phyloP scores from a whole-genome alignment of 2,329 filamentous ascomycete genomes.

The Phialemoniopsis sp. region DNA sequence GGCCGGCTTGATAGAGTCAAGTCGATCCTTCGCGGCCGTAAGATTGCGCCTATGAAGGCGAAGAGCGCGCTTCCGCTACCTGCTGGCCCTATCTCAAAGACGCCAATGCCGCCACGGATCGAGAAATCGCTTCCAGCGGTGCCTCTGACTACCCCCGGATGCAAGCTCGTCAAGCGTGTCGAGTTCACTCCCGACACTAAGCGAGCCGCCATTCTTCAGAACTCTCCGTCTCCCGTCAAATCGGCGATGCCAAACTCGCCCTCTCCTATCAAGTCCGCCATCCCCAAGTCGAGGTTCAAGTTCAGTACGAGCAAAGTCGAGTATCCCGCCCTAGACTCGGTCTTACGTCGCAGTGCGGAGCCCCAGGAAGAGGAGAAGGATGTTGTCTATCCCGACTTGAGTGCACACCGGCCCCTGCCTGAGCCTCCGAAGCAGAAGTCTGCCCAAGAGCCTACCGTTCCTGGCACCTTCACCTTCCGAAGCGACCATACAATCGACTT shows the following conservation, averaged over 20 bases:
- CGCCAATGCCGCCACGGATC: slow-evolving; percentile 36
- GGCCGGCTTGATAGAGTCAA: slow-evolving; percentile 51
- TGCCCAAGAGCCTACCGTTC: slow-evolving; percentile 31
- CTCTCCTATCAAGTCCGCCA: slow-evolving; percentile 19
- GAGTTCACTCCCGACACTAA: slow-evolving; percentile 74
- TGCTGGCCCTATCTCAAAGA: slow-evolving; percentile 29
- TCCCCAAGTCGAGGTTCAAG: slow-evolving; percentile 6
- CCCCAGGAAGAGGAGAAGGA: slow-evolving; percentile 11
- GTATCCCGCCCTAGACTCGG: slow-evolving; percentile 25
- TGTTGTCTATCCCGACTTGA: slow-evolving; percentile 16
- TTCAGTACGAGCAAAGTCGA: slow-evolving; percentile 19
- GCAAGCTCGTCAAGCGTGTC: slow-evolving; percentile 67
- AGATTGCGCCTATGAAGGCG: slow-evolving; percentile 28
- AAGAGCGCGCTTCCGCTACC: slow-evolving; percentile 46
- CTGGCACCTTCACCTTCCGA: slow-evolving; percentile 61
- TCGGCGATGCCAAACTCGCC: slow-evolving; percentile 38
- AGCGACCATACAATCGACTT: slow-evolving; percentile 63
- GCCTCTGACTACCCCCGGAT: slow-evolving; percentile 62
- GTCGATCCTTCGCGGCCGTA: slow-evolving; percentile 48
- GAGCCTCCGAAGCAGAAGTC: slow-evolving; percentile 13
- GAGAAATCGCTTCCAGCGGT: slow-evolving; percentile 49
- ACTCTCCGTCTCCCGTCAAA: slow-evolving; percentile 55
- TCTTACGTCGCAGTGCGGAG: slow-evolving; percentile 12
- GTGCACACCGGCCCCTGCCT: slow-evolving; percentile 14
- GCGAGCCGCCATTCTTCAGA: slow-evolving; percentile 34